Evolutionary conservation across 2,329 filamentous ascomycete species (phyloP).

Genomic region (Fusarium dlaminii): DNA sequence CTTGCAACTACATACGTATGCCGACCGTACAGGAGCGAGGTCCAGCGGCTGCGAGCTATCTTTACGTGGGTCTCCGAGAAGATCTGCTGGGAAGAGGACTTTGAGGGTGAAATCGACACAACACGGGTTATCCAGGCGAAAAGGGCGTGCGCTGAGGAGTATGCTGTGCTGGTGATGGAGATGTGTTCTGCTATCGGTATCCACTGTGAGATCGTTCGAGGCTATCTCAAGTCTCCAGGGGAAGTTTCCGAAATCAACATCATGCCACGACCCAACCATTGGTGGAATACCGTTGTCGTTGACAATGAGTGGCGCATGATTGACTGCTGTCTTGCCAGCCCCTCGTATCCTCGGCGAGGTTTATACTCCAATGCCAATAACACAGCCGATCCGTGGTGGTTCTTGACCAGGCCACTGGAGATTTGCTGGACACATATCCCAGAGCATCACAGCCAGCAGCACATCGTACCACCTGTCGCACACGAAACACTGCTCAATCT

Average conservation of each 20-base stretch:
- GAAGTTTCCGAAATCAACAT: constrained; percentile 83
- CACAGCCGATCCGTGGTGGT: constrained; percentile 89
- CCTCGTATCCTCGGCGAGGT: constrained; percentile 83
- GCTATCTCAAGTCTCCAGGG: constrained; percentile 90
- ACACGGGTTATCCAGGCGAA: constrained; percentile 84
- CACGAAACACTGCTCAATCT: constrained; percentile 87
- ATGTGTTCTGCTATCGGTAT: constrained; percentile 94
- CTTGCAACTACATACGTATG: constrained; percentile 93
- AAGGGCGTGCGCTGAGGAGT: constrained; percentile 87
- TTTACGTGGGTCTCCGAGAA: constrained; percentile 98
- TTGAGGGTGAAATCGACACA: constrained; percentile 85
- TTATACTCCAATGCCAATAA: constrained; percentile 79
- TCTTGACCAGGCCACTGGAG: constrained; percentile 87
- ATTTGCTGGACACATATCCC: constrained; percentile 97
- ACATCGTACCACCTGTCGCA: constrained; percentile 87
- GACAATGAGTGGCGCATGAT: constrained; percentile 97
- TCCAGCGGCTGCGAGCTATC: constrained; percentile 91
- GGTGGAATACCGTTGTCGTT: constrained; percentile 94
- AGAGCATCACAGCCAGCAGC: constrained; percentile 86
- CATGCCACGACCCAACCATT: constrained; percentile 91
- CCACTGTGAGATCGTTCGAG: constrained; percentile 85
- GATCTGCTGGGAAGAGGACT: constrained; percentile 94
- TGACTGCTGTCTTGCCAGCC: constrained; percentile 90
- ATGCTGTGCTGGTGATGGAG: constrained; percentile 86
- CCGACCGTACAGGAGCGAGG: constrained; percentile 91